Evolutionary conservation across 495 filamentous ascomycete species (phyloP).

Genomic region (Tuber brumale): DNA sequence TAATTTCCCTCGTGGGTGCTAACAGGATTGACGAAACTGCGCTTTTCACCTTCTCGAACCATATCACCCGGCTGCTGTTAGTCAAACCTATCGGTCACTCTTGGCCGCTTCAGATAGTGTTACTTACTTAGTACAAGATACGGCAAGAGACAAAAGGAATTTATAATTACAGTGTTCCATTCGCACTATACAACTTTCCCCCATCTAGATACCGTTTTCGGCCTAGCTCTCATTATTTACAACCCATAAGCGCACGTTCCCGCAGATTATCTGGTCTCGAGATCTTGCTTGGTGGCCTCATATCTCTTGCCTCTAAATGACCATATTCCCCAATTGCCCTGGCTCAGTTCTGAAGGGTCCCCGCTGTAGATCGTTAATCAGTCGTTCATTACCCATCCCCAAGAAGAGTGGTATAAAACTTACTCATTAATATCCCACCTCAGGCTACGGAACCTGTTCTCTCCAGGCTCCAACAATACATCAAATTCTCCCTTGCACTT

Average conservation of each 20-base stretch:
- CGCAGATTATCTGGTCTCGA: neutral
- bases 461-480: constrained; percentile 79
- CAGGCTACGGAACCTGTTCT: constrained; percentile 90
- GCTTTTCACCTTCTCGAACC: too few species aligned
- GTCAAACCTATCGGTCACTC: neutral
- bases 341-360: constrained; percentile 89
- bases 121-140: neutral
- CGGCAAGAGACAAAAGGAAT: neutral
- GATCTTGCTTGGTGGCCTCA: constrained; percentile 25
- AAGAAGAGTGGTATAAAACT: constrained; percentile 10
- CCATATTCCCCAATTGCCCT: constrained; percentile 95
- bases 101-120: neutral
- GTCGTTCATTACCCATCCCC: neutral
- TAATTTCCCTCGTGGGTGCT: too few species aligned
- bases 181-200: neutral
- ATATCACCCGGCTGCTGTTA: neutral
- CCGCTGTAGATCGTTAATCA: constrained; percentile 39
- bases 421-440: constrained; percentile 92
- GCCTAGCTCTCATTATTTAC: neutral
- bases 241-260: neutral
- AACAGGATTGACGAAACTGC: too few species aligned
- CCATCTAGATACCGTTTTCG: neutral
- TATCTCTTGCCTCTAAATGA: constrained; percentile 96
- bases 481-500: constrained; percentile 84
- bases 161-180: neutral